Evolutionary conservation across 352 stramenopile genomes (phyloP).

Genomic region (Aphanomyces invadans): DNA sequence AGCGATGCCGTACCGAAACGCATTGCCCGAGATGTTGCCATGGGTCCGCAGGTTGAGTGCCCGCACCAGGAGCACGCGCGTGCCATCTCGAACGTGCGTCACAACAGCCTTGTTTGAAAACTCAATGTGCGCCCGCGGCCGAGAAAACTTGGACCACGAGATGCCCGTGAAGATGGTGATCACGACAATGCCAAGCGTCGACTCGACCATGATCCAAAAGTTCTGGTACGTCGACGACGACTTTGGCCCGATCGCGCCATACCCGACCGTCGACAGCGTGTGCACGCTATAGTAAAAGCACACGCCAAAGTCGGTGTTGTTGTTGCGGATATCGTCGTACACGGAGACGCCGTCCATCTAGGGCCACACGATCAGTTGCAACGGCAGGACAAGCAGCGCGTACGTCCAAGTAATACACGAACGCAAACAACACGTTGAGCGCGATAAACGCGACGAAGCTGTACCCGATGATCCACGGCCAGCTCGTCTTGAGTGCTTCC

Average conservation of each 20-base stretch:
- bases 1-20: slow-evolving; percentile 64
- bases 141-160: slow-evolving; percentile 77
- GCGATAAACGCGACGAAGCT: slow-evolving; percentile 61
- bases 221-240: slow-evolving; percentile 58
- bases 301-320: slow-evolving; percentile 42
- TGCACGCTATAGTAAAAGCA: slow-evolving; percentile 79
- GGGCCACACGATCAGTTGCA: slow-evolving; percentile 24
- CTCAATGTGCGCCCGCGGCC: slow-evolving; percentile 69
- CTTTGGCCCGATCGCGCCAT: slow-evolving; percentile 59
- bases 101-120: slow-evolving; percentile 68
- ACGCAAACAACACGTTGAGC: slow-evolving; percentile 53
- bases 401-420: slow-evolving; percentile 42
- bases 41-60: slow-evolving; percentile 69
- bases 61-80: slow-evolving; percentile 67
- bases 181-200: slow-evolving; percentile 60
- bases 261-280: slow-evolving; percentile 73
- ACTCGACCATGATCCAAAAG: slow-evolving; percentile 64
- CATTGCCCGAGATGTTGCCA: slow-evolving; percentile 74
- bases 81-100: slow-evolving; percentile 51
- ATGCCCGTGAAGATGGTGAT: slow-evolving; percentile 75
- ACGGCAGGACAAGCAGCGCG: background rate
- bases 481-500: slow-evolving; percentile 56
- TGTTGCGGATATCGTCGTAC: background rate
- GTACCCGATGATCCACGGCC: slow-evolving; percentile 59
- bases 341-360: slow-evolving; percentile 4